phyloP scores from a whole-genome alignment of 139 green algal genomes.

The Micractinium sp. region DNA sequence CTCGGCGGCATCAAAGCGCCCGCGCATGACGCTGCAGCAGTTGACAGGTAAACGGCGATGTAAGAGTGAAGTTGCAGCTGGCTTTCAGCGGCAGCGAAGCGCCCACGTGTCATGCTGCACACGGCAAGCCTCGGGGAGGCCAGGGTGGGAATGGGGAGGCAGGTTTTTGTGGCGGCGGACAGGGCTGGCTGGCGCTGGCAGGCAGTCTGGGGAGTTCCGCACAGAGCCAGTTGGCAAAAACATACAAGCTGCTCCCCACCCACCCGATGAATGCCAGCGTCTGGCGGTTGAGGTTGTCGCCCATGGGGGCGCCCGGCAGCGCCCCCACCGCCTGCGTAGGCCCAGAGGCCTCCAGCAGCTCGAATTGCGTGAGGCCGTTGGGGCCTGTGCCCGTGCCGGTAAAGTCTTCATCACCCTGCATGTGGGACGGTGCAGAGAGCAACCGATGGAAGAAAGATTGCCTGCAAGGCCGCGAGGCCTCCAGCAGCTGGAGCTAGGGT shows the following conservation, averaged over 20 bases:
- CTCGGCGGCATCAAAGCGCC: constrained; percentile 11
- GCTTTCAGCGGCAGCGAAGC: too few relatives aligned
- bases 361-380: constrained; percentile 20
- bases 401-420: background rate
- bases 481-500: too few relatives aligned
- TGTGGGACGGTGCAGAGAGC: too few relatives aligned
- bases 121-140: too few relatives aligned
- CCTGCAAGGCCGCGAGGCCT: too few relatives aligned
- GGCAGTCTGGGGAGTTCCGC: background rate
- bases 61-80: too few relatives aligned
- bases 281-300: background rate
- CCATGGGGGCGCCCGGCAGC: background rate
- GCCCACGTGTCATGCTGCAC: too few relatives aligned
- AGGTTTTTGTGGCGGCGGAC: background rate
- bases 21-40: constrained; percentile 31
- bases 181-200: background rate
- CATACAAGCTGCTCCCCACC: background rate
- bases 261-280: constrained; percentile 21
- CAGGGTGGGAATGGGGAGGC: background rate
- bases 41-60: too few relatives aligned
- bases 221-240: background rate
- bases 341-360: constrained; percentile 37
- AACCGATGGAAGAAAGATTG: too few relatives aligned
- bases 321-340: background rate
- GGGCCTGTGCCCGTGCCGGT: background rate